phyloP scores from a whole-genome alignment of 2,329 filamentous ascomycete genomes.

The Nemania sp. region DNA sequence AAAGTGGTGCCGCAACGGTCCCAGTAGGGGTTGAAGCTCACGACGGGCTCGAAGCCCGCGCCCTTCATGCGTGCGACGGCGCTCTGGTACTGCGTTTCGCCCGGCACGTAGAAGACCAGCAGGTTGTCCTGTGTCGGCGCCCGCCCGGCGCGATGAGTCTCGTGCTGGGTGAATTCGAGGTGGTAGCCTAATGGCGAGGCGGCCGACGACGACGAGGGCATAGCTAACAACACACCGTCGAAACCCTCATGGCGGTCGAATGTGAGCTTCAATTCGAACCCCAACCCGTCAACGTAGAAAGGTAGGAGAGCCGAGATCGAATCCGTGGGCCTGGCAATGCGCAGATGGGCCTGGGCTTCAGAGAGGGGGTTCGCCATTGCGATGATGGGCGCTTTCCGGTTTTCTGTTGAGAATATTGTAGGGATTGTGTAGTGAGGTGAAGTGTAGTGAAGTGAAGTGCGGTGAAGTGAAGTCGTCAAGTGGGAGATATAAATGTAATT shows the following conservation, averaged over 20 bases:
- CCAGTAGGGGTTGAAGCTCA: conserved; percentile 29
- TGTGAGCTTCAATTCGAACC: conserved; percentile 14
- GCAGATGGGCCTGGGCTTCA: conserved; percentile 19
- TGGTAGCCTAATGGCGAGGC: conserved; percentile 18
- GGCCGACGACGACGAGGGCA: conserved; percentile 10
- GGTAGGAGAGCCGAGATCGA: conserved; percentile 21
- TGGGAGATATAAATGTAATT: too few species aligned
- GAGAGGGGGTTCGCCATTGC: conserved; percentile 17
- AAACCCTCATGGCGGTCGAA: conserved; percentile 24
- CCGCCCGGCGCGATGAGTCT: conserved; percentile 19
- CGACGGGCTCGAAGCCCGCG: conserved; percentile 23
- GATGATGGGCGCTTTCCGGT: neutral
- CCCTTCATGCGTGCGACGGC: conserved; percentile 21
- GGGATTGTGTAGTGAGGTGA: neutral
- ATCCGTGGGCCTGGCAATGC: conserved; percentile 27
- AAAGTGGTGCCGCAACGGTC: conserved; percentile 25
- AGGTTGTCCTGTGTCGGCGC: conserved; percentile 28
- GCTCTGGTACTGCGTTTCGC: conserved; percentile 10
- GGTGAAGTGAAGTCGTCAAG: neutral
- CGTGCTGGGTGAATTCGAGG: conserved; percentile 25
- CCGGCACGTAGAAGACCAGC: conserved; percentile 25
- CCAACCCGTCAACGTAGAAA: conserved; percentile 27
- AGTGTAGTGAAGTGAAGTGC: neutral
- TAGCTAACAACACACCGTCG: conserved; percentile 18
- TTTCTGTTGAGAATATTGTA: neutral